Percentiles rank a stretch among this genome's conserved stretches.
Evolutionary conservation across 2,329 filamentous ascomycete genomes (phyloP).

Genomic region (Sclerotiophoma versabilis): DNA sequence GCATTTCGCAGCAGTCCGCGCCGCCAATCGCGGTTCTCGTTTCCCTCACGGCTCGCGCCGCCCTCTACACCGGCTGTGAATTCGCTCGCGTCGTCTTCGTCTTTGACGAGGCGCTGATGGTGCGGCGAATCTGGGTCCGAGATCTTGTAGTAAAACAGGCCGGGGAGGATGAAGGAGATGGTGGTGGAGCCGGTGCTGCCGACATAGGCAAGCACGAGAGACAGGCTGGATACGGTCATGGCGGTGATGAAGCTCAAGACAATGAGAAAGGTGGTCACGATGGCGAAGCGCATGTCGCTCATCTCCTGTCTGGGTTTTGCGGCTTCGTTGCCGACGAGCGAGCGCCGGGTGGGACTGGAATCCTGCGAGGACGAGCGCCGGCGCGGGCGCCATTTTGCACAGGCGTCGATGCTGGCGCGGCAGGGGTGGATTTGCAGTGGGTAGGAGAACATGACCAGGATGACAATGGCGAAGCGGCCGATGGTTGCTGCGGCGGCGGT

Average conservation of each 20-base stretch:
- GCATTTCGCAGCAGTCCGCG: slow-evolving; percentile 71
- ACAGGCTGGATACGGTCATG: slow-evolving; percentile 87
- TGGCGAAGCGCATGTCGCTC: slow-evolving; percentile 85
- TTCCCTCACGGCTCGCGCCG: slow-evolving; percentile 50
- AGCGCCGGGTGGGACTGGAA: slow-evolving; percentile 51
- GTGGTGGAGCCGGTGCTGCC: slow-evolving; percentile 93
- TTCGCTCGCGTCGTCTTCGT: slow-evolving; percentile 84
- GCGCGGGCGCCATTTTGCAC: slow-evolving; percentile 85
- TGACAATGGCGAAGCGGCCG: slow-evolving; percentile 91
- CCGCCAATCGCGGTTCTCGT: slow-evolving; percentile 68
- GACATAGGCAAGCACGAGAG: slow-evolving; percentile 92
- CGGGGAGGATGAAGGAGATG: slow-evolving; percentile 96
- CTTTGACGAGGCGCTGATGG: slow-evolving; percentile 86
- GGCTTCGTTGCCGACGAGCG: slow-evolving; percentile 52
- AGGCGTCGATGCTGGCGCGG: slow-evolving; percentile 90
- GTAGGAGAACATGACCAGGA: slow-evolving; percentile 95
- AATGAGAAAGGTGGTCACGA: slow-evolving; percentile 87
- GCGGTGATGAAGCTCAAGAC: slow-evolving; percentile 85
- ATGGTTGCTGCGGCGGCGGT: slow-evolving; percentile 86
- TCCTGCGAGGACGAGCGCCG: slow-evolving; percentile 32
- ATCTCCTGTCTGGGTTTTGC: slow-evolving; percentile 62
- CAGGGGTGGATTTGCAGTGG: slow-evolving; percentile 96
- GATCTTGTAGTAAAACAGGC: slow-evolving; percentile 98
- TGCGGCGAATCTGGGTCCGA: slow-evolving; percentile 85
- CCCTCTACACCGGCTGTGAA: slow-evolving; percentile 61